phyloP scores from a whole-genome alignment of 2,329 filamentous ascomycete species.

The Paradendryphiella salina region DNA sequence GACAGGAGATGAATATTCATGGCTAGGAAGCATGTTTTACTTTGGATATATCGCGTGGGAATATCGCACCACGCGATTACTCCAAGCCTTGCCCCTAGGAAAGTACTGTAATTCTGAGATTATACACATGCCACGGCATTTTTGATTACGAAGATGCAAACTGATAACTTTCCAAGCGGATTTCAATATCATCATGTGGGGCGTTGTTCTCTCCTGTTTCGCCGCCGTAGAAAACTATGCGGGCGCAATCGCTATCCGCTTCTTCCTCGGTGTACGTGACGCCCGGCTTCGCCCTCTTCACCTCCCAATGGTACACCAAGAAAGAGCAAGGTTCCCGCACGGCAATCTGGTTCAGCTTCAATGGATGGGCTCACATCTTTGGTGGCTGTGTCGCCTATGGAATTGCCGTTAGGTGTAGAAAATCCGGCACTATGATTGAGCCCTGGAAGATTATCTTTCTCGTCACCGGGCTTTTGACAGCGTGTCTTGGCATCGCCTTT shows the following conservation, averaged over 20 bases:
- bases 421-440: conserved; percentile 60
- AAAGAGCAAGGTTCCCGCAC: conserved; percentile 66
- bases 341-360: conserved; percentile 71
- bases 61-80: conserved; percentile 66
- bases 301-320: conserved; percentile 73
- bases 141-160: no score
- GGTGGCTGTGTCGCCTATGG: conserved; percentile 67
- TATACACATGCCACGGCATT: background rate
- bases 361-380: conserved; percentile 64
- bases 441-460: conserved; percentile 67
- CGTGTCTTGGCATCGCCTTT: conserved; percentile 49
- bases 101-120: conserved; percentile 59
- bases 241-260: conserved; percentile 65
- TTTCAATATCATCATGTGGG: conserved; percentile 67
- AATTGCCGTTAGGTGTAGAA: conserved; percentile 60
- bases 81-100: conserved; percentile 66
- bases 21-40: conserved; percentile 57
- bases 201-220: conserved; percentile 63
- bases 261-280: conserved; percentile 69
- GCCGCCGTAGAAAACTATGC: conserved; percentile 64
- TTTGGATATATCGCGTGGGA: conserved; percentile 63
- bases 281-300: conserved; percentile 69
- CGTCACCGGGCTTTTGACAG: conserved; percentile 51
- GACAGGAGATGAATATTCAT: conserved; percentile 57
- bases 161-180: conserved; percentile 46